phyloP scores from a whole-genome alignment of 345 rosid genomes.

The Jatropha curcas region DNA sequence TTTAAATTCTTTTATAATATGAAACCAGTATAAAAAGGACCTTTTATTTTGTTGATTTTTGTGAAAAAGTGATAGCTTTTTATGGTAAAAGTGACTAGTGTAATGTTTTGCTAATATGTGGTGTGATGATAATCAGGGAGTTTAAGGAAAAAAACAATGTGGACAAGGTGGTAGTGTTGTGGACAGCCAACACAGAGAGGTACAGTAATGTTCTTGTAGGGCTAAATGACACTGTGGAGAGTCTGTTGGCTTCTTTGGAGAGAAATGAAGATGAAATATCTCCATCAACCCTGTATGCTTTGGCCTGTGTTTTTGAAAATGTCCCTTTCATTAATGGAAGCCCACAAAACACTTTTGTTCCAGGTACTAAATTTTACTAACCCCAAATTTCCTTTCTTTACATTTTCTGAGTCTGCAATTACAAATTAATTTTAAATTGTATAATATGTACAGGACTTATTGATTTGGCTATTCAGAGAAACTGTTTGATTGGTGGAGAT shows the following conservation, averaged over 20 bases:
- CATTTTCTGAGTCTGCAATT: not conserved
- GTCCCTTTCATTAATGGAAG: slow-evolving; percentile 98
- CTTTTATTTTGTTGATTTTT: not conserved
- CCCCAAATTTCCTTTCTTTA: too few relatives aligned
- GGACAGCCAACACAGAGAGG: slow-evolving; percentile 99
- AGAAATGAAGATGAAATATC: slow-evolving; percentile 88
- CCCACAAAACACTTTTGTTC: slow-evolving; percentile 98
- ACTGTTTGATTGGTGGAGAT: slow-evolving; percentile 92
- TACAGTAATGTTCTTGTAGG: slow-evolving; percentile 84
- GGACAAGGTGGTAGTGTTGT: slow-evolving; percentile 84
- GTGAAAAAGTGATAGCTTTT: not conserved
- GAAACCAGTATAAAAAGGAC: too few relatives aligned
- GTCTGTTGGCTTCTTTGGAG: slow-evolving; percentile 79
- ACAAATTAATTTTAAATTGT: not conserved
- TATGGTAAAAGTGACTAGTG: not conserved
- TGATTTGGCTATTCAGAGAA: slow-evolving; percentile 78
- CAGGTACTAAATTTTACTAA: slow-evolving; percentile 48
- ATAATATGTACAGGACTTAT: slow-evolving; percentile 60
- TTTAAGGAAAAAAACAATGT: slow-evolving; percentile 83
- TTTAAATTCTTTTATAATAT: too few relatives aligned
- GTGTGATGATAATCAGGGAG: slow-evolving; percentile 50
- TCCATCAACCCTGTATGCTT: slow-evolving; percentile 85
- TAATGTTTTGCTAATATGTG: not conserved
- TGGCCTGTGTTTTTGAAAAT: slow-evolving; percentile 85
- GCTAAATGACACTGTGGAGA: slow-evolving; percentile 86